phyloP scores from a whole-genome alignment of 306 rosid genomes.

The Inga leiocalycina region DNA sequence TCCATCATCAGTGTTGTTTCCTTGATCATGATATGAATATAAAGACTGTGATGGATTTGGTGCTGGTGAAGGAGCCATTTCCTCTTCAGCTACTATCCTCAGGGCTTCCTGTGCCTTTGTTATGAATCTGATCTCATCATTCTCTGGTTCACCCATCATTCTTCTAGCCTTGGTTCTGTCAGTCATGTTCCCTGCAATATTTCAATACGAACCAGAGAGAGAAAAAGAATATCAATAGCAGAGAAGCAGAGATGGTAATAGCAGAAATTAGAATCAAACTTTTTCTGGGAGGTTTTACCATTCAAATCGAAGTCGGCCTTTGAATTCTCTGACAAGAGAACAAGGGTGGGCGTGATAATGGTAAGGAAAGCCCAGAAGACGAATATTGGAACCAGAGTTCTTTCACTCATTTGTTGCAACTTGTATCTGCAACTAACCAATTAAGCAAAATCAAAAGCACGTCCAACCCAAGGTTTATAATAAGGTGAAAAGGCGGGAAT shows the following conservation, averaged over 20 bases:
- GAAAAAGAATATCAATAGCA: not conserved
- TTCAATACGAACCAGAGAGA: not conserved
- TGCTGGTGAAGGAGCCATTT: constrained; percentile 22
- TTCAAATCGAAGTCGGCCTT: constrained; percentile 21
- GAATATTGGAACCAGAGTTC: constrained; percentile 58
- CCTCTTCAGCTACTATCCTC: not conserved
- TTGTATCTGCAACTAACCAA: not conserved
- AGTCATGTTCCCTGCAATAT: constrained; percentile 39
- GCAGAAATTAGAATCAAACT: not conserved
- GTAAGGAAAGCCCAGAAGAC: constrained; percentile 67
- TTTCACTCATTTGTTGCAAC: constrained; percentile 47
- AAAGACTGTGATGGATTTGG: constrained; percentile 23
- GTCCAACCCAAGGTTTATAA: not conserved
- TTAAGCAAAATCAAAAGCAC: not conserved
- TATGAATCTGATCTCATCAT: constrained; percentile 15
- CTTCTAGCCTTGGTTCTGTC: constrained; percentile 42
- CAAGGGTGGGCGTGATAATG: constrained; percentile 59
- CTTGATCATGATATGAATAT: constrained; percentile 22
- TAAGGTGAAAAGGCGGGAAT: not conserved
- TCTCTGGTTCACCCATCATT: constrained; percentile 38
- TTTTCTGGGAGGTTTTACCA: not conserved
- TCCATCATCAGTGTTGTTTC: constrained; percentile 16
- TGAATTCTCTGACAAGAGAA: constrained; percentile 51
- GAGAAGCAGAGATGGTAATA: not conserved
- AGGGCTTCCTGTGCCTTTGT: constrained; percentile 29